Percentiles rank a stretch among this genome's conserved stretches.
phyloP scores from a whole-genome alignment of 2,329 filamentous ascomycete genomes.

The Talaromyces pinophilus region DNA sequence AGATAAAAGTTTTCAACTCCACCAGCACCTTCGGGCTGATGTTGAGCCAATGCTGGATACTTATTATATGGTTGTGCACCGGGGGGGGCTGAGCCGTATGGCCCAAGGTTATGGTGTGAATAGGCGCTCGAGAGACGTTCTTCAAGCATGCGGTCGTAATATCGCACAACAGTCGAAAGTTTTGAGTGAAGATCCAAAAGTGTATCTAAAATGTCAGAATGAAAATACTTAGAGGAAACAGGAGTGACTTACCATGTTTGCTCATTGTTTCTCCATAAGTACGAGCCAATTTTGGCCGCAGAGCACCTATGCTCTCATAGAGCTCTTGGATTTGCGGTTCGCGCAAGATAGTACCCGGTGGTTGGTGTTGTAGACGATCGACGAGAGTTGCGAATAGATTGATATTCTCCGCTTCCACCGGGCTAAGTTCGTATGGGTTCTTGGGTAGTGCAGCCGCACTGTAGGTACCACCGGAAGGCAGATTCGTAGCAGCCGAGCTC shows the following conservation, averaged over 20 bases:
- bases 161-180: conserved; percentile 90
- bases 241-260: conserved; percentile 74
- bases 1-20: conserved; percentile 82
- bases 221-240: not conserved
- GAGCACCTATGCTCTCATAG: conserved; percentile 92
- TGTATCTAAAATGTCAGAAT: conserved; percentile 59
- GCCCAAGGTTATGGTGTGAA: conserved; percentile 71
- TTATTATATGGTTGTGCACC: conserved; percentile 58
- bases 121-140: conserved; percentile 92
- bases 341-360: conserved; percentile 90
- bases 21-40: conserved; percentile 50
- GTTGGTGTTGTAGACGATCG: conserved; percentile 90
- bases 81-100: conserved; percentile 54
- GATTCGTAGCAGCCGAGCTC: conserved; percentile 65
- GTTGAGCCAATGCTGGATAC: conserved; percentile 70
- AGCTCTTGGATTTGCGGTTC: conserved; percentile 98
- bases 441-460: conserved; percentile 64
- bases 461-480: conserved; percentile 52
- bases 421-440: conserved; percentile 91
- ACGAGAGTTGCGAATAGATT: conserved; percentile 93
- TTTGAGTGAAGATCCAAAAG: conserved; percentile 93
- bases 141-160: conserved; percentile 97
- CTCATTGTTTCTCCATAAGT: conserved; percentile 99
- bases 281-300: conserved; percentile 88
- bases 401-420: conserved; percentile 95